Percentiles rank a stretch among this genome's conserved stretches.
Evolutionary conservation across 1,284 basidiomycete genomes (phyloP).

Genomic region (Cerioporus squamosus): DNA sequence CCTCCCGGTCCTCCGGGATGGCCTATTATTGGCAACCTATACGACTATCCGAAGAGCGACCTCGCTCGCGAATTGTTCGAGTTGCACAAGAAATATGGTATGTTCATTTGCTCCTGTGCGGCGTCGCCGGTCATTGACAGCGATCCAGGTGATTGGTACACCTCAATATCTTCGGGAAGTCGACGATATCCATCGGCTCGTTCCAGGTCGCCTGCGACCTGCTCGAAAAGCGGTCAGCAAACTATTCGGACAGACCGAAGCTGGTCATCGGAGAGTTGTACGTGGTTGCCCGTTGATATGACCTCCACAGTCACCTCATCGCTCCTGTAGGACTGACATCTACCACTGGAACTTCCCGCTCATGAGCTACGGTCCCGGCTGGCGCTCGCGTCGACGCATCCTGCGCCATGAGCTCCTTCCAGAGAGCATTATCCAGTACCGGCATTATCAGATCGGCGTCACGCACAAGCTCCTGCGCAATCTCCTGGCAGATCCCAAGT

Average conservation of each 20-base stretch:
- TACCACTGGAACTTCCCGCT: slow-evolving; percentile 22
- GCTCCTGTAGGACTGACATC: slow-evolving; percentile 8
- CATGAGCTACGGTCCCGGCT: slow-evolving; percentile 15
- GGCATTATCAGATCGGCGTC: slow-evolving; percentile 1
- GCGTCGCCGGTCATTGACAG: slow-evolving; percentile 30
- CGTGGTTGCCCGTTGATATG: not conserved
- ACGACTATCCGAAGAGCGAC: not conserved
- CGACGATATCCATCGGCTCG: slow-evolving; percentile 64
- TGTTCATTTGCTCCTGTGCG: not conserved
- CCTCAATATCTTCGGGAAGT: slow-evolving; percentile 61
- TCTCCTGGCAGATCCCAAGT: slow-evolving; percentile 6
- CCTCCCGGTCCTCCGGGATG: not conserved
- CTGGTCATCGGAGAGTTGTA: slow-evolving; percentile 20
- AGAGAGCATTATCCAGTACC: slow-evolving; percentile 6
- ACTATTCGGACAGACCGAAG: slow-evolving; percentile 68
- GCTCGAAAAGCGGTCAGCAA: slow-evolving; percentile 66
- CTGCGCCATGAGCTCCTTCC: slow-evolving; percentile 14
- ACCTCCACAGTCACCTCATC: not conserved
- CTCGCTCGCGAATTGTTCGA: not conserved
- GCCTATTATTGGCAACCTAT: not conserved
- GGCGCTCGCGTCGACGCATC: slow-evolving; percentile 20
- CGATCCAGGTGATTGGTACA: slow-evolving; percentile 61
- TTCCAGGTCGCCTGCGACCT: slow-evolving; percentile 56
- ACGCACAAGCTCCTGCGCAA: slow-evolving; percentile 8
- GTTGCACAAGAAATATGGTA: not conserved